A percentile compares a stretch with the other conserved stretches of the same genome.
Evolutionary conservation across 768 basidiomycete genomes (phyloP).

Genomic region (Boletus patriciae): DNA sequence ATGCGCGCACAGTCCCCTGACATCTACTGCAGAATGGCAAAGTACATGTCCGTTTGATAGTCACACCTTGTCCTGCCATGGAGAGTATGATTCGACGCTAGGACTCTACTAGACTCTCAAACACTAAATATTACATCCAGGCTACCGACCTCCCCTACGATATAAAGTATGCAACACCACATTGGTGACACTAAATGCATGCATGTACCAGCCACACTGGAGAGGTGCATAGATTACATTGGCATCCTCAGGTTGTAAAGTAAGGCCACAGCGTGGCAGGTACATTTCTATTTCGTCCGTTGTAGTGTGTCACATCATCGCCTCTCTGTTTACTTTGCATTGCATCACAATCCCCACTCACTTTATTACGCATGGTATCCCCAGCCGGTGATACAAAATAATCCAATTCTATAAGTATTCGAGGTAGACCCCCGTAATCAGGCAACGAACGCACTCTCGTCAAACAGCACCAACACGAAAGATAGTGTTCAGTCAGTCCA

Average conservation of each 20-base stretch:
- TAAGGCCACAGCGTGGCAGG: too few species aligned
- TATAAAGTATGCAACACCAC: background rate
- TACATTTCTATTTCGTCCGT: too few species aligned
- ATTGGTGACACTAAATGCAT: background rate
- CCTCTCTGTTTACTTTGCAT: background rate
- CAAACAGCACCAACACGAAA: background rate
- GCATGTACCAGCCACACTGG: background rate
- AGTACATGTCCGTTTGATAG: conserved; percentile 73
- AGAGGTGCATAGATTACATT: too few species aligned
- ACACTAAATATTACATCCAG: background rate
- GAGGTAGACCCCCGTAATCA: background rate
- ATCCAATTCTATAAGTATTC: conserved; percentile 5
- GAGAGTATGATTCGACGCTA: background rate
- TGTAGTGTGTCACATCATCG: background rate
- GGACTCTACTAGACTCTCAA: background rate
- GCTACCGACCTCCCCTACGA: background rate
- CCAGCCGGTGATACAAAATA: conserved; percentile 3
- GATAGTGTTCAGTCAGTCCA: conserved; percentile 19
- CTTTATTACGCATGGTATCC: conserved; percentile 15
- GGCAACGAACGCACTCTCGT: background rate
- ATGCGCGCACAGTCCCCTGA: conserved; percentile 1
- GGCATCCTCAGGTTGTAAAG: too few species aligned
- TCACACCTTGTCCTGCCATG: background rate
- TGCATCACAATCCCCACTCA: background rate
- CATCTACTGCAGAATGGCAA: conserved; percentile 59